Base-by-base conservation (phyloP, 2,329 filamentous ascomycete genomes). In the Aspergillus melleus region DNA sequence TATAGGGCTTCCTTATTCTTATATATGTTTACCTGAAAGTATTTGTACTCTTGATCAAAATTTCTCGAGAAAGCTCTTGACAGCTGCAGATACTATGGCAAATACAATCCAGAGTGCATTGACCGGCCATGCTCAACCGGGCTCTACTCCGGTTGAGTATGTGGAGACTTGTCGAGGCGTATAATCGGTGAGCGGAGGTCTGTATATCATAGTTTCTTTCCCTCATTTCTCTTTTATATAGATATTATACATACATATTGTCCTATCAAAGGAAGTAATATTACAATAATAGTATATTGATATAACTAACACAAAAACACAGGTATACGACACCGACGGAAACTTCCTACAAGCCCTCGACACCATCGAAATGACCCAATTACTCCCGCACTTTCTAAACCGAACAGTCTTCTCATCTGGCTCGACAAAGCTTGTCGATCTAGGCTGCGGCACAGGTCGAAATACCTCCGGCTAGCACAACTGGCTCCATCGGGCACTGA, bases 321-420 rank as follows among this genome's bases (percentile, higher is more conserved):
- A 78, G 60, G 77, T 86, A 49, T 90, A 89, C 75, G 87, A 90
- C 72, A 84, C 79, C 29, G 87, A 90, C 62, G 84, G 83, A 36
- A 90, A 89, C 70, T 86, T 89, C 70, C 79, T 90, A 1, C 87
- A 89, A 74, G 80, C 82, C 1, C 79, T 89, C 19, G 88, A 90
- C 69, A 83, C 84, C 44, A 63, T 81, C 14, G 82, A 88, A 67
- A 80, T 89, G 66, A 68, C 73, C 14, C 67, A 68, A 1, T 69
- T 87, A 0, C 78, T 89, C 0, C 82, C 84, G 0, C 63, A 70
- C 0, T 81, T 86, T 49, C 65, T 86, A 3, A 59, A 66, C 2
- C 67, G 70, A 11, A 67, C 70, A 66, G 24, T 29, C 12, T 63
- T 64, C 26, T 9, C 16, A 52, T 65, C 44, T 2, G 65, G 66